Percentiles rank a stretch among this genome's conserved stretches.
These are phyloP conservation scores for Pythium biforme DNA, from an alignment of 352 stramenopile genomes.

Conservation along the genomic window DNA sequence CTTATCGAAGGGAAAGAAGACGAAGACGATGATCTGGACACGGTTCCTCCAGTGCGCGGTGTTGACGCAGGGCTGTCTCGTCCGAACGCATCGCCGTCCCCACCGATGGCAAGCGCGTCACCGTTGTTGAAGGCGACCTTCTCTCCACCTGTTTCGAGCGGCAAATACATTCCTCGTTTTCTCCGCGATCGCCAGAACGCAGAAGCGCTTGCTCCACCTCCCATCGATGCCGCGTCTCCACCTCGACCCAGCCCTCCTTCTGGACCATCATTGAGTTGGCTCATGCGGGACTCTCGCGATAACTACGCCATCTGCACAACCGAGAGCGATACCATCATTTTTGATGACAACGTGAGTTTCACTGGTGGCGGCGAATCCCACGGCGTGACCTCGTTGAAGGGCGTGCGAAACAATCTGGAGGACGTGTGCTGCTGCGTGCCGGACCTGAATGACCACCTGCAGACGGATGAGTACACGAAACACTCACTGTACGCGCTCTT, in stretches of 20 bases:
- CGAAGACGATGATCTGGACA: conserved; percentile 27
- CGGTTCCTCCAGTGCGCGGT: not conserved
- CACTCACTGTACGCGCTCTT: conserved; percentile 83
- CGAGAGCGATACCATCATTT: conserved; percentile 60
- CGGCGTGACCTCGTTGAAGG: conserved; percentile 78
- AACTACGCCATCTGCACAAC: conserved; percentile 31
- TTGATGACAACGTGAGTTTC: conserved; percentile 70
- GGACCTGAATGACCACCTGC: conserved; percentile 56
- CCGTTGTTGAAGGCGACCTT: conserved; percentile 50
- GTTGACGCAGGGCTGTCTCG: not conserved
- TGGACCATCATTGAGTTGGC: conserved; percentile 26
- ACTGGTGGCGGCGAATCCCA: conserved; percentile 62
- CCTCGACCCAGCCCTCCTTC: conserved; percentile 39
- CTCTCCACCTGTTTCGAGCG: conserved; percentile 51
- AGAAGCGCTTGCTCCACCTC: conserved; percentile 37
- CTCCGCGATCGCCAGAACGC: conserved; percentile 63
- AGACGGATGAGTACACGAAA: conserved; percentile 39
- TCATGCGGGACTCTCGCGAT: conserved; percentile 50
- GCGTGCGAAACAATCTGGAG: conserved; percentile 73
- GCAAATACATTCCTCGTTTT: conserved; percentile 77
- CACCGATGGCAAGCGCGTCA: conserved; percentile 17
- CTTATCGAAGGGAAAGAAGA: conserved; percentile 32
- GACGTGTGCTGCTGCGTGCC: conserved; percentile 83
- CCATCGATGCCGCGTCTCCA: conserved; percentile 31
- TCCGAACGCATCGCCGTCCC: not conserved